These are phyloP conservation scores for Exophiala dermatitidis DNA, from an alignment of 2,329 filamentous ascomycete genomes.

Conservation along the genomic window DNA sequence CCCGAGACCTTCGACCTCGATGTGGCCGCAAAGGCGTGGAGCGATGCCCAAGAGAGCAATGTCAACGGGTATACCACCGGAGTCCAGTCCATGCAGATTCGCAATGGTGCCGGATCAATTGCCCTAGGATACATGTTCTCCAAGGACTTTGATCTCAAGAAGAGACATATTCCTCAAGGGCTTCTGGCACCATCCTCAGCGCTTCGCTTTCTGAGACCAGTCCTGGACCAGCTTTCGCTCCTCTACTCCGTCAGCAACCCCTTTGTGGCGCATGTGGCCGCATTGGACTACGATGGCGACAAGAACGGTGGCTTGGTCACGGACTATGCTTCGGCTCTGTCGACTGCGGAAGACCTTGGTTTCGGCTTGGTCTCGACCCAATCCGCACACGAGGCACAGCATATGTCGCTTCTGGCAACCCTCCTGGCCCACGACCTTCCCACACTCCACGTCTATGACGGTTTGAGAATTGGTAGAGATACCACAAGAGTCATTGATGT, in stretches of 20 bases:
- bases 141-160: conserved; percentile 86
- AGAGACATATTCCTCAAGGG: conserved; percentile 84
- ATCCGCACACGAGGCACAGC: conserved; percentile 85
- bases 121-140: conserved; percentile 97
- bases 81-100: conserved; percentile 75
- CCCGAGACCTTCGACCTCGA: conserved; percentile 90
- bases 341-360: conserved; percentile 80
- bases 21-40: conserved; percentile 72
- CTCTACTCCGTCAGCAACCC: conserved; percentile 89
- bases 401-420: conserved; percentile 87
- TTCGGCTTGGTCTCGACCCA: conserved; percentile 77
- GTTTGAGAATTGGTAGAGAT: conserved; percentile 73
- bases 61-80: conserved; percentile 71
- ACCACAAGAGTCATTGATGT: conserved; percentile 75
- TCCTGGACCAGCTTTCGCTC: conserved; percentile 83
- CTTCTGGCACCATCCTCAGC: conserved; percentile 80
- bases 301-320: conserved; percentile 66
- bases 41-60: conserved; percentile 62
- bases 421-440: conserved; percentile 69
- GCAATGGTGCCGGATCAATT: conserved; percentile 80
- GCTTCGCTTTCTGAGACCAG: conserved; percentile 69
- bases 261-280: conserved; percentile 85
- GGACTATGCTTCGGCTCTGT: conserved; percentile 76
- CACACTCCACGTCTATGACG: conserved; percentile 84
- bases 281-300: conserved; percentile 69